Percentiles rank a stretch among this genome's conserved stretches.
These are phyloP conservation scores for Colletotrichum tamarilloi DNA, from an alignment of 2,329 filamentous ascomycete species.

Conservation along the genomic window DNA sequence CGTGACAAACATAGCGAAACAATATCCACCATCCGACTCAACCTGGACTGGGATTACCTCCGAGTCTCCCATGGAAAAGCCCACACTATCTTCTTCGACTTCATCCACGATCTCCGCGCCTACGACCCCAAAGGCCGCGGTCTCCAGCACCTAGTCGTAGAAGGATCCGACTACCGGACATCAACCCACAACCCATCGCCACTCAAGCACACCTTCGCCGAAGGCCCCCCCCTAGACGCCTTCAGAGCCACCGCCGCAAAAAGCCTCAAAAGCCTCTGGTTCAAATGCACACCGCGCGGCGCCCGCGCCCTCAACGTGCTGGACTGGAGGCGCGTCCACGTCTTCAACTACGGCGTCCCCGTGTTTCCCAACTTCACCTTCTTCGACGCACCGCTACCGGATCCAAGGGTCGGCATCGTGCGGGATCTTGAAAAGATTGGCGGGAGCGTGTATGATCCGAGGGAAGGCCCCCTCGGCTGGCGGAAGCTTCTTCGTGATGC, in stretches of 20 bases:
- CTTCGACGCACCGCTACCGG: constrained; percentile 7
- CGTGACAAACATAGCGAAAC: neutral
- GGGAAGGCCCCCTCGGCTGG: constrained; percentile 1
- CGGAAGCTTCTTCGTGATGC: neutral
- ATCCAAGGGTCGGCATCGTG: constrained; percentile 2
- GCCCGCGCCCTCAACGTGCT: constrained; percentile 17
- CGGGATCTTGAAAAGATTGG: constrained; percentile 2
- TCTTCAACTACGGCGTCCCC: constrained; percentile 28
- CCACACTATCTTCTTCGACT: neutral
- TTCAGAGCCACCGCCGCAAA: neutral
- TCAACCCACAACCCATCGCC: neutral
- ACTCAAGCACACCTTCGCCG: neutral
- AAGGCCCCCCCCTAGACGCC: neutral
- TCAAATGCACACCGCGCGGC: neutral
- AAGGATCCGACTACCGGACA: neutral
- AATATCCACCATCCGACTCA: neutral
- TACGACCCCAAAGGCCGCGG: constrained; percentile 8
- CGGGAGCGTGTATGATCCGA: neutral
- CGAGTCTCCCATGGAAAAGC: neutral
- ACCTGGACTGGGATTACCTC: constrained; percentile 20
- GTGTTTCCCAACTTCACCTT: constrained; percentile 20
- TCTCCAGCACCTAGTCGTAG: constrained; percentile 9
- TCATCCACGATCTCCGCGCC: constrained; percentile 25
- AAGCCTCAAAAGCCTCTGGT: constrained; percentile 22
- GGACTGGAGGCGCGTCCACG: neutral